Evolutionary conservation across 2,329 filamentous ascomycete species (phyloP).

Genomic region (Colletotrichum cuscutae): DNA sequence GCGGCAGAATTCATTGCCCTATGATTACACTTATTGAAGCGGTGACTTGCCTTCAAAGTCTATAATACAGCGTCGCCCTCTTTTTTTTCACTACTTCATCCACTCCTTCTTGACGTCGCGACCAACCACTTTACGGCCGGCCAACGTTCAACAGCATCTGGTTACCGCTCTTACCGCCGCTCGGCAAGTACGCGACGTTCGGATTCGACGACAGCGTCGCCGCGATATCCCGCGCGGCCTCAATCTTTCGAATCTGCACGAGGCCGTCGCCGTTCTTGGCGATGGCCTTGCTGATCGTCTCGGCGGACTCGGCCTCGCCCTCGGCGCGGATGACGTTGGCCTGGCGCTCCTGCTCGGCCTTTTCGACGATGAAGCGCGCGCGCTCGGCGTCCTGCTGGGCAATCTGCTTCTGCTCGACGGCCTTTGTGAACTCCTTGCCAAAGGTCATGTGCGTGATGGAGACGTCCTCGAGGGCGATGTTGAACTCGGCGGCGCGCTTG

Average conservation of each 20-base stretch:
- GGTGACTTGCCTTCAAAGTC: slow-evolving; percentile 38
- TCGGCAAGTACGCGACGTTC: slow-evolving; percentile 92
- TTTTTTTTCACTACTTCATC: slow-evolving; percentile 11
- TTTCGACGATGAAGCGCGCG: slow-evolving; percentile 97
- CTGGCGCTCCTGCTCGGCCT: slow-evolving; percentile 97
- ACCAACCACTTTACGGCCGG: slow-evolving; percentile 44
- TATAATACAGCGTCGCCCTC: slow-evolving; percentile 33
- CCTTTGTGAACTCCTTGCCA: slow-evolving; percentile 97
- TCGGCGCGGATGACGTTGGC: slow-evolving; percentile 98
- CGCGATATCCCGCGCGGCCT: slow-evolving; percentile 96
- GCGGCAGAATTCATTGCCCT: slow-evolving; percentile 30
- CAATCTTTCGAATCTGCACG: slow-evolving; percentile 95
- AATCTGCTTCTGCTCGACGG: slow-evolving; percentile 99
- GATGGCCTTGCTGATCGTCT: slow-evolving; percentile 94
- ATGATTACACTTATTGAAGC: slow-evolving; percentile 40
- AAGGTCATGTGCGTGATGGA: slow-evolving; percentile 99
- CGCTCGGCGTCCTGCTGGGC: slow-evolving; percentile 98
- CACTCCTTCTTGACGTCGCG: background rate
- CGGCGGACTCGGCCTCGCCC: slow-evolving; percentile 96
- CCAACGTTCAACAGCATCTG: slow-evolving; percentile 65
- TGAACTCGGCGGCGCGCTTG: slow-evolving; percentile 95
- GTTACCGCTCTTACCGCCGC: slow-evolving; percentile 72
- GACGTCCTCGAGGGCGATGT: slow-evolving; percentile 98
- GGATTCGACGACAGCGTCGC: slow-evolving; percentile 89
- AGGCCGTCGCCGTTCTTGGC: slow-evolving; percentile 93